Conservation (phyloP, 768 basidiomycete species). For the Obba rivulosa region DNA sequence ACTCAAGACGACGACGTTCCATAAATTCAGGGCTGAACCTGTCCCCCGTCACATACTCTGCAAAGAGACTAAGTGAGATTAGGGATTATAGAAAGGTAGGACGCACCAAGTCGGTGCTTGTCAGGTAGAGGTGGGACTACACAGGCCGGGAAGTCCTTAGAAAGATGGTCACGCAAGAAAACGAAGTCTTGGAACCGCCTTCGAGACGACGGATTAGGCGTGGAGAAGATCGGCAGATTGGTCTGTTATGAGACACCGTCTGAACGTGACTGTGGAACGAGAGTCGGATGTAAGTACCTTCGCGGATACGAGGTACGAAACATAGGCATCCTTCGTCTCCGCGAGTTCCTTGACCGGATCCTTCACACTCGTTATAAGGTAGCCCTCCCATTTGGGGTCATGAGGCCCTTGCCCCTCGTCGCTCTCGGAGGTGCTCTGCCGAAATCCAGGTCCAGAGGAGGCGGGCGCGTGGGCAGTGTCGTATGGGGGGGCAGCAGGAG, state of each 20-base stretch:
- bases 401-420: conserved; percentile 63
- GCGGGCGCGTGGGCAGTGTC: conserved; percentile 35
- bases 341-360: conserved; percentile 95
- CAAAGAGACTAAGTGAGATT: background rate
- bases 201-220: conserved; percentile 66
- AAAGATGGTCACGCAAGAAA: conserved; percentile 84
- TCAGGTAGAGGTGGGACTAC: conserved; percentile 97
- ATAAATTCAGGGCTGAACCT: conserved; percentile 97
- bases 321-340: conserved; percentile 95
- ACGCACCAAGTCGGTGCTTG: conserved; percentile 91
- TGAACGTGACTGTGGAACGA: conserved; percentile 4
- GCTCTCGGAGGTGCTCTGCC: conserved; percentile 68
- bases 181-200: conserved; percentile 97
- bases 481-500: conserved; percentile 49
- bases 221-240: conserved; percentile 82
- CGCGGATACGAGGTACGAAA: conserved; percentile 87
- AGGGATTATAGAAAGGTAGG: background rate
- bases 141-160: conserved; percentile 91
- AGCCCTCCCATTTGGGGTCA: conserved; percentile 89
- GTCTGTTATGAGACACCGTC: conserved; percentile 48
- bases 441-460: conserved; percentile 68
- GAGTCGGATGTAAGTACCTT: conserved; percentile 52
- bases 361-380: conserved; percentile 74
- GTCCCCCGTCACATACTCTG: conserved; percentile 97
- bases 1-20: conserved; percentile 88